Conservation (phyloP, 768 basidiomycete species). For the Suillus americanus region DNA sequence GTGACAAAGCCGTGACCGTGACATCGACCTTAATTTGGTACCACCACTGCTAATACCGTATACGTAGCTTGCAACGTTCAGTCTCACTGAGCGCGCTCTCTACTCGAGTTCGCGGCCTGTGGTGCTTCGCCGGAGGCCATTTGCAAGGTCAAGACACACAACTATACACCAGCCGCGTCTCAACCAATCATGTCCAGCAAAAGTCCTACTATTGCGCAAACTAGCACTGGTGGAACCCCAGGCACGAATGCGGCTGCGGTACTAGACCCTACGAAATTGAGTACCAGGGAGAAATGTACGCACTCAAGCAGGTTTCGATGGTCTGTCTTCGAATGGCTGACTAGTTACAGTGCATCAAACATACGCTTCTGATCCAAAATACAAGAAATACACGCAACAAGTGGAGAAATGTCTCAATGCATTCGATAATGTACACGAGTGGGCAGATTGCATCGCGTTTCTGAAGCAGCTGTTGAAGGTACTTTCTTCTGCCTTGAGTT, state of each 20-base stretch:
- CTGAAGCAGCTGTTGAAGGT: constrained; percentile 92
- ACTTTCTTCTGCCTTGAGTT: constrained; percentile 10
- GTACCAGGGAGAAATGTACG: not conserved
- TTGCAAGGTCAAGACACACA: not conserved
- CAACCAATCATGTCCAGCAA: constrained; percentile 1
- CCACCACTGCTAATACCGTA: not conserved
- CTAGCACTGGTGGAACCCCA: not conserved
- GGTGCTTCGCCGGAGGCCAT: not conserved
- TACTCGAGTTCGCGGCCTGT: not conserved
- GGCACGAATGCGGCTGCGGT: not conserved
- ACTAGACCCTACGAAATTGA: not conserved
- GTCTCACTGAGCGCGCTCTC: not conserved
- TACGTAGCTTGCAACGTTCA: not conserved
- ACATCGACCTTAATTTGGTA: not conserved
- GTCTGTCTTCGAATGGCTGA: not conserved
- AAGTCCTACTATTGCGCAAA: not conserved
- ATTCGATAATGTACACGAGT: constrained; percentile 96
- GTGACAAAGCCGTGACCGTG: not conserved
- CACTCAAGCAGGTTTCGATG: not conserved
- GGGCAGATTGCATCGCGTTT: constrained; percentile 99
- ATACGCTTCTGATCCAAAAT: constrained; percentile 84
- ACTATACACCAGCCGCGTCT: not conserved
- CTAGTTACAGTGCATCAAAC: constrained; percentile 52
- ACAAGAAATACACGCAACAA: constrained; percentile 88
- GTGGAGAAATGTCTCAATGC: constrained; percentile 91